Evolutionary conservation across 805 yeast species (phyloP), one percentile per base, ranked within the genome.

Genomic region (Wickerhamiella shivajii): DNA sequence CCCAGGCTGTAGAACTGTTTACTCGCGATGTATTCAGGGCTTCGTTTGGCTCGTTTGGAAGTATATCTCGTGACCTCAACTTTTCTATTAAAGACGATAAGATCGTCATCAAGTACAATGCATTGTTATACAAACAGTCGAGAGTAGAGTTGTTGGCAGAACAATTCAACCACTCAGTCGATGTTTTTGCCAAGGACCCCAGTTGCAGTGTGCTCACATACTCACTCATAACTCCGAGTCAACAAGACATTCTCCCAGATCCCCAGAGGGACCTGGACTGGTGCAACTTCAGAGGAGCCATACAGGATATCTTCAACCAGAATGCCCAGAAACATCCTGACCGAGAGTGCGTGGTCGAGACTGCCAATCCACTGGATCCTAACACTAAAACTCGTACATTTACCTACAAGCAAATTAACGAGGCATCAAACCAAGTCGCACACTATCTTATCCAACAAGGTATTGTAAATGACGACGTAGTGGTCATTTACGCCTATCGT

Each of bases 401-500:
- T 63, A 72, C 78, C 22, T 90, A 90, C 55, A 64, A 63, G 47
- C 95, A 87, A 53, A 87, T 90, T 48, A 74, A 90, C 55, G 78
- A 81, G 54, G 87, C 96, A 2, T 83, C 96, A 10, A 90, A 92
- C 50, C 67, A 84, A 18, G 85, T 90, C 12, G 97, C 94, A 22
- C 87, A 90, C 57, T 78, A 81, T 50, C 66, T 90, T 47, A 74
- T 80, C 38, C 59, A 67, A 17, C 71, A 76, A 5, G 97, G 97
- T 10, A 77, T 90, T 47, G 63, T 70, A 43, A 66, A 78, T 49
- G 98, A 97, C 37, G 97, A 90, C 54, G 83, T 90, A 12, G 97
- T 90, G 12, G 85, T 85, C 93, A 85, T 92, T 45, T 90, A 90
- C 53, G 95, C 98, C 17, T 81, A 87, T 50, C 74, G 99, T 57